Base-by-base conservation (phyloP, 495 filamentous ascomycete genomes). In the Hyaloscypha hepaticicola region DNA sequence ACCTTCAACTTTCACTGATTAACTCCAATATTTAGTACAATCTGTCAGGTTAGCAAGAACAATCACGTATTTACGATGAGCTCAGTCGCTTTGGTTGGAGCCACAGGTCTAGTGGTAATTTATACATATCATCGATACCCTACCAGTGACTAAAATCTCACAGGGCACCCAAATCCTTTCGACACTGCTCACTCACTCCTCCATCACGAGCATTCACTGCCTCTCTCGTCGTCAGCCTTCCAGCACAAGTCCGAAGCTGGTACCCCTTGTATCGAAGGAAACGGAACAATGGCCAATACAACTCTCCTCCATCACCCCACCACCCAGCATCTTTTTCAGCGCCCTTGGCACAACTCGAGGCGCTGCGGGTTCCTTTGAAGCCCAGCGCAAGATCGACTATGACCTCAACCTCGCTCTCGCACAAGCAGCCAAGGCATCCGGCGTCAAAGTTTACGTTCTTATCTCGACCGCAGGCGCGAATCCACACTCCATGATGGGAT, bases 321-420 rank as follows among this genome's bases (percentile, higher is more conserved):
- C 79, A 1, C 86, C 85, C 0, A 69, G 73, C 6, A 78, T 84
- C 64, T 83, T 87, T 74, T 78, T 88, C 60, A 84, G 83, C 3
- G 76, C 80, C 12, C 77, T 89, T 22, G 87, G 75, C 38, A 88
- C 85, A 5, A 88, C 87, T 12, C 76, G 78, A 5, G 83, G 67
- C 2, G 79, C 79, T 22, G 87, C 84, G 0, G 87, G 87, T 11
- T 76, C 80, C 5, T 75, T 89, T 56, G 84, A 82, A 28, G 81
- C 80, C 41, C 87, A 89, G 69, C 79, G 84, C 29, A 81, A 81
- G 41, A 80, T 89, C 38, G 87, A 89, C 64, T 78, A 85, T 67
- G 85, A 84, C 58, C 74, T 89, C 22, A 87, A 88, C 64, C 69
- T 88, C 34, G 77, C 84, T 41, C 67, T 87, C 31, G 87, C 87